These are phyloP conservation scores for Dipodascopsis tothii DNA, from an alignment of 805 yeast genomes.

Conservation along the genomic window DNA sequence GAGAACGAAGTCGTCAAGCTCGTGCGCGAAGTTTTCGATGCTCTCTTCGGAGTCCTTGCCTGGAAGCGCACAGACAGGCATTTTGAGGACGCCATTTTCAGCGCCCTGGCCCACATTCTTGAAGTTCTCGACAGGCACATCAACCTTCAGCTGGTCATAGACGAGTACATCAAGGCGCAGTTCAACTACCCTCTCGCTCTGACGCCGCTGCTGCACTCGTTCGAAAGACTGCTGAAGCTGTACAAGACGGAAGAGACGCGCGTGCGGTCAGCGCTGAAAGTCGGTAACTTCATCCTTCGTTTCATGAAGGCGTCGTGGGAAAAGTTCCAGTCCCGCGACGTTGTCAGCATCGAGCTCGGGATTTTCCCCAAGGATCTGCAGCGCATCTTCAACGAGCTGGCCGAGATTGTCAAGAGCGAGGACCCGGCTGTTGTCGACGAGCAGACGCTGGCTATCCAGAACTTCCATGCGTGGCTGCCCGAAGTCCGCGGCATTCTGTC, in stretches of 20 bases:
- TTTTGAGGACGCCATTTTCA: constrained; percentile 26
- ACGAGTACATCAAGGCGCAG: constrained; percentile 24
- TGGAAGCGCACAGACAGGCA: constrained; percentile 29
- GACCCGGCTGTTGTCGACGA: constrained; percentile 6
- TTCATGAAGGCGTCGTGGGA: constrained; percentile 14
- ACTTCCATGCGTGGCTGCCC: constrained; percentile 10
- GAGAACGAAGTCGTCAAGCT: constrained; percentile 45
- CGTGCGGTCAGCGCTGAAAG: constrained; percentile 15
- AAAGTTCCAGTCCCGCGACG: constrained; percentile 13
- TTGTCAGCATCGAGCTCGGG: constrained; percentile 10
- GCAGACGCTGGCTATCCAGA: constrained; percentile 11
- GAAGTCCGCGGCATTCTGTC: constrained; percentile 28
- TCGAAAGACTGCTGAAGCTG: constrained; percentile 11
- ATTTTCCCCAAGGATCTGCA: constrained; percentile 1
- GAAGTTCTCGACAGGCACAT: constrained; percentile 18
- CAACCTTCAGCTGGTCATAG: constrained; percentile 11
- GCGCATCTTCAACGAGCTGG: constrained; percentile 5
- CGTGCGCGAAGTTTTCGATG: constrained; percentile 26
- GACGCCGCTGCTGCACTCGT: constrained; percentile 12
- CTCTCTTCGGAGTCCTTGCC: constrained; percentile 37
- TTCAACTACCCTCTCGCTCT: constrained; percentile 24
- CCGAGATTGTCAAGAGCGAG: constrained; percentile 7
- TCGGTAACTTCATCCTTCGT: constrained; percentile 12
- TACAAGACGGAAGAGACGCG: constrained; percentile 5
- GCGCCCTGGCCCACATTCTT: constrained; percentile 25